Percentiles rank a stretch among this genome's conserved stretches.
Conservation (phyloP, 805 yeast genomes). For the Zygosaccharomyces bailii region DNA sequence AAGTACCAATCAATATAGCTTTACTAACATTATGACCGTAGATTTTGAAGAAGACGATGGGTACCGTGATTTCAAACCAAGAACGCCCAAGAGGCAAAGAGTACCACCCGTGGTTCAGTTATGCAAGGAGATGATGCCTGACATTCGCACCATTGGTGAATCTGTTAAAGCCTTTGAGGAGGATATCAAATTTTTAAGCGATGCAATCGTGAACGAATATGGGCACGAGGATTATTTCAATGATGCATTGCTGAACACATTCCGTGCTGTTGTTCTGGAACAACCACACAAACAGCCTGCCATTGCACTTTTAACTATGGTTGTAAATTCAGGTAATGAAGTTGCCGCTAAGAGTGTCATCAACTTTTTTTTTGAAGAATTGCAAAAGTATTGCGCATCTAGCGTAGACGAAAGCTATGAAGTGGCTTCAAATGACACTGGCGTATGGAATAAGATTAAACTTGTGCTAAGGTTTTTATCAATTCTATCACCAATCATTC, state of each 20-base stretch:
- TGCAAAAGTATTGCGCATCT: constrained; percentile 52
- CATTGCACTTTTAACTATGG: constrained; percentile 62
- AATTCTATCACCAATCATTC: constrained; percentile 58
- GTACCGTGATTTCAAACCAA: constrained; percentile 33
- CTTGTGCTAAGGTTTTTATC: constrained; percentile 67
- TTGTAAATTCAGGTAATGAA: constrained; percentile 60
- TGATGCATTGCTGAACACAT: constrained; percentile 54
- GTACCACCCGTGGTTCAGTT: constrained; percentile 46
- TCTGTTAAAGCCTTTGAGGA: constrained; percentile 49
- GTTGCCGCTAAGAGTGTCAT: constrained; percentile 66
- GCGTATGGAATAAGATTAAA: constrained; percentile 69
- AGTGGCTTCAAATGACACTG: constrained; percentile 41
- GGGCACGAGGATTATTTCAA: constrained; percentile 60
- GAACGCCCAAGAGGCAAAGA: constrained; percentile 34
- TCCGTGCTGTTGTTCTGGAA: constrained; percentile 69
- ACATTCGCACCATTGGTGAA: constrained; percentile 61
- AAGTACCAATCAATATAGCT: neutral
- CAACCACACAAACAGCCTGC: constrained; percentile 87
- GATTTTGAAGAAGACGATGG: constrained; percentile 34
- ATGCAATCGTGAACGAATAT: constrained; percentile 62
- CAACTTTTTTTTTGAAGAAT: constrained; percentile 62
- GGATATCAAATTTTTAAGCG: constrained; percentile 62
- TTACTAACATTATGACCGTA: constrained; percentile 21
- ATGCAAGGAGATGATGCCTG: constrained; percentile 47
- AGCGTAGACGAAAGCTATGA: constrained; percentile 27